A percentile compares a stretch with the other conserved stretches of the same genome.
Conservation (phyloP, 371 early-diverging fungal genomes). For the Actinomortierella wolfii region DNA sequence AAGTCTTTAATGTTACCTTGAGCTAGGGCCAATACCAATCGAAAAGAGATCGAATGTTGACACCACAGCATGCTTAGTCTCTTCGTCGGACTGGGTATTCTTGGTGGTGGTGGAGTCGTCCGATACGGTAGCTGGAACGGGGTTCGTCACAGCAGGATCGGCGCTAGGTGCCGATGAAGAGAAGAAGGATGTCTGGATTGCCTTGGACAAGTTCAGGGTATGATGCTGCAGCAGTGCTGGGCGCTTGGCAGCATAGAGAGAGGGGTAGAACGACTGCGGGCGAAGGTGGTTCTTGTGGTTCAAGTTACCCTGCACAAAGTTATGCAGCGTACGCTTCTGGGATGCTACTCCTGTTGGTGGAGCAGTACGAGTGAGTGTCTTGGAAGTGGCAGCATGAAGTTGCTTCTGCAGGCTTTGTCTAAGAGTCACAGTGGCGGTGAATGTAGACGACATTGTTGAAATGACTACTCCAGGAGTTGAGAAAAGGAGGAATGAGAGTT, state of each 20-base stretch:
- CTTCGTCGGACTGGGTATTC: slow-evolving; percentile 23
- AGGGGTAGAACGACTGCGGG: neutral
- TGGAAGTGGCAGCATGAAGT: neutral
- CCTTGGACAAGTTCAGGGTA: slow-evolving; percentile 21
- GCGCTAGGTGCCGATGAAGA: slow-evolving; percentile 28
- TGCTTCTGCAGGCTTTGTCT: no score
- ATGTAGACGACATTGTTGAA: no score
- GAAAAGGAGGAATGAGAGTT: no score
- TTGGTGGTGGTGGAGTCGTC: slow-evolving; percentile 14
- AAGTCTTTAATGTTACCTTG: slow-evolving; percentile 53
- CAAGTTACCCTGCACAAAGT: neutral
- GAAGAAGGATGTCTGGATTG: slow-evolving; percentile 25
- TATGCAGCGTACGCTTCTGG: no score
- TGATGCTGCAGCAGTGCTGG: slow-evolving; percentile 3
- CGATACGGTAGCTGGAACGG: slow-evolving; percentile 32
- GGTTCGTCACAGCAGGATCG: slow-evolving; percentile 42
- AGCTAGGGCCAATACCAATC: slow-evolving; percentile 94
- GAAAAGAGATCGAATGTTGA: slow-evolving; percentile 95
- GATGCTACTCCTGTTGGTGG: slow-evolving; percentile 2
- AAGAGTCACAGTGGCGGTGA: no score
- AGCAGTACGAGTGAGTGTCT: slow-evolving; percentile 5
- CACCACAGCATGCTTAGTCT: slow-evolving; percentile 81
- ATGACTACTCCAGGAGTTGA: no score
- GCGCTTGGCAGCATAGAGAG: neutral
- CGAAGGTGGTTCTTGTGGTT: neutral